These are phyloP conservation scores for Hyphopichia pseudoburtonii DNA, from an alignment of 1,139 yeast species.

Conservation along the genomic window DNA sequence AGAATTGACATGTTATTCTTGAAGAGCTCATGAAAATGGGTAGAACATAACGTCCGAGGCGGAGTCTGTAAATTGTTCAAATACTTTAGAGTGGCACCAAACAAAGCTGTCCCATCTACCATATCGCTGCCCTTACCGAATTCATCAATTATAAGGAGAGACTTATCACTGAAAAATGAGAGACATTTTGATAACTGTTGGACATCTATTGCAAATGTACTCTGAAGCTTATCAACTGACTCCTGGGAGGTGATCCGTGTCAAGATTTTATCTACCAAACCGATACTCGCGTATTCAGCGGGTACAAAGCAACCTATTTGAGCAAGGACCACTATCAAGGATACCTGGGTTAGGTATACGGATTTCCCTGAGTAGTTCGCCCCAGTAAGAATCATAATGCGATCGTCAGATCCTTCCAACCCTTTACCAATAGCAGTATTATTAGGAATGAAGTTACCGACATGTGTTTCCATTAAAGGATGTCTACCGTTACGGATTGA, in stretches of 20 bases:
- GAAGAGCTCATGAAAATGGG: slow-evolving; percentile 46
- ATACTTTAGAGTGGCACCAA: slow-evolving; percentile 35
- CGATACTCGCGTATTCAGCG: slow-evolving; percentile 39
- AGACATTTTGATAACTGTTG: slow-evolving; percentile 44
- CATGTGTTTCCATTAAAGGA: slow-evolving; percentile 38
- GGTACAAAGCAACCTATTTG: slow-evolving; percentile 54
- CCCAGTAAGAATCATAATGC: slow-evolving; percentile 40
- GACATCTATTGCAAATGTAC: slow-evolving; percentile 48
- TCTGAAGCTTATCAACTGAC: slow-evolving; percentile 37
- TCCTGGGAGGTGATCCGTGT: slow-evolving; percentile 45
- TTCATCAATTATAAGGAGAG: slow-evolving; percentile 47
- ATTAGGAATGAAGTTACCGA: slow-evolving; percentile 35
- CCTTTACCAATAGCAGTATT: slow-evolving; percentile 20
- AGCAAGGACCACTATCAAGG: slow-evolving; percentile 41
- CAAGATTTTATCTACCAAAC: slow-evolving; percentile 43
- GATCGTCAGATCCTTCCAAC: background rate
- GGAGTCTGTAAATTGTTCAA: slow-evolving; percentile 15
- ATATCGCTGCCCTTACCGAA: slow-evolving; percentile 53
- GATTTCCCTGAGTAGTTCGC: slow-evolving; percentile 56
- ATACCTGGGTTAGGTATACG: slow-evolving; percentile 43
- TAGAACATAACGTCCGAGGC: slow-evolving; percentile 36
- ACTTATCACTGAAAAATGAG: slow-evolving; percentile 29
- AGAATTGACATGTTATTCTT: slow-evolving; percentile 11
- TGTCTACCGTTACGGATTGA: slow-evolving; percentile 33
- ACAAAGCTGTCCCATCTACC: slow-evolving; percentile 44